Percentiles rank a stretch among this genome's conserved stretches.
phyloP scores from a whole-genome alignment of 495 filamentous ascomycete species.

The Penicillium ochrochloron region DNA sequence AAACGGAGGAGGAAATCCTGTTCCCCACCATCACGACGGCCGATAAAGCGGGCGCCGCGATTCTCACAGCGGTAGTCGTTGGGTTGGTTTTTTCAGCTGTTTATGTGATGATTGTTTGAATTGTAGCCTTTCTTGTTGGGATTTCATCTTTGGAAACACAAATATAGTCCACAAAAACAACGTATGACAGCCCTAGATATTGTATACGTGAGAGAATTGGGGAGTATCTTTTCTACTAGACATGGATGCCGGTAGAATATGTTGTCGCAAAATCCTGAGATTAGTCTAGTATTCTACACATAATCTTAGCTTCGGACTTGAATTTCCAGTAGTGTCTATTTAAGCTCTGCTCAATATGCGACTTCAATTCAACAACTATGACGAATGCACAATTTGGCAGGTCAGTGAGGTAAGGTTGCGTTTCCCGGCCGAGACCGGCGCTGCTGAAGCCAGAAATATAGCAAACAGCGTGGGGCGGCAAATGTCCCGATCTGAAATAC shows the following conservation, averaged over 20 bases:
- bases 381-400: neutral
- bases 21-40: conserved; percentile 30
- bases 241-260: neutral
- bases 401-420: neutral
- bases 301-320: no score
- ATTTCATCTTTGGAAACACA: neutral
- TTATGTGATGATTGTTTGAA: conserved; percentile 22
- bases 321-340: no score
- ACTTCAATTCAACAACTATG: neutral
- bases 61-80: conserved; percentile 35
- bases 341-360: no score
- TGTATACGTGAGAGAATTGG: no score
- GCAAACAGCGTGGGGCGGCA: neutral
- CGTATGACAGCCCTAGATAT: no score
- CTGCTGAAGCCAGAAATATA: neutral
- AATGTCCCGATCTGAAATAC: neutral
- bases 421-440: neutral
- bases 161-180: neutral
- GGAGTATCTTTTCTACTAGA: no score
- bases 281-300: no score
- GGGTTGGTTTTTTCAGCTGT: conserved; percentile 14
- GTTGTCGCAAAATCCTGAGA: no score
- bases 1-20: conserved; percentile 16
- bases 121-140: neutral
- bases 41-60: conserved; percentile 39